phyloP scores from a whole-genome alignment of 768 basidiomycete species.

The Lactarius pseudohatsudake region DNA sequence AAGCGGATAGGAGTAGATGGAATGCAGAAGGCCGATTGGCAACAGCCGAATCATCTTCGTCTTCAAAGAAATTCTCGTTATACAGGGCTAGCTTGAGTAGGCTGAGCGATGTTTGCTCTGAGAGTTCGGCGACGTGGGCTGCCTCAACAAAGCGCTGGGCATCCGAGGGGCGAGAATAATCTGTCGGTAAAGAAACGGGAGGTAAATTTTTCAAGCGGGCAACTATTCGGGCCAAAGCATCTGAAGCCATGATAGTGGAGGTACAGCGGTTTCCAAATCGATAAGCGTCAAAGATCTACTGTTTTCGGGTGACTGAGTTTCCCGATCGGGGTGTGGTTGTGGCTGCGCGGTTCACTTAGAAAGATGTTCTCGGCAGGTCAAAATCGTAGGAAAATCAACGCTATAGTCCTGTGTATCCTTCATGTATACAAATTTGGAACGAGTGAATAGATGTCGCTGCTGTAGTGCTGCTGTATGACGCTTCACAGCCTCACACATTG shows the following conservation, averaged over 20 bases:
- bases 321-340: no score
- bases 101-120: conserved; percentile 71
- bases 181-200: conserved; percentile 89
- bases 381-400: no score
- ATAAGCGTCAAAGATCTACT: no score
- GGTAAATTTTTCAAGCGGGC: conserved; percentile 77
- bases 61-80: conserved; percentile 52
- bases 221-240: conserved; percentile 52
- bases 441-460: no score
- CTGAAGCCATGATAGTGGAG: conserved; percentile 32
- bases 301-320: no score
- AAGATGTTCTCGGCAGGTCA: no score
- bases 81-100: conserved; percentile 81
- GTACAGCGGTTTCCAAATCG: neutral
- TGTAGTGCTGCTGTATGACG: no score
- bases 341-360: no score
- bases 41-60: conserved; percentile 50
- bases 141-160: conserved; percentile 83
- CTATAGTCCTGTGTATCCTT: no score
- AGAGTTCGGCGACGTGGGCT: conserved; percentile 66
- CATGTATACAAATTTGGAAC: no score
- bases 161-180: conserved; percentile 84
- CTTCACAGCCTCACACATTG: no score
- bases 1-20: conserved; percentile 89
- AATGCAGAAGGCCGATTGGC: conserved; percentile 72